Base-by-base conservation (phyloP, 2,329 filamentous ascomycete genomes). In the Colletotrichum godetiae region DNA sequence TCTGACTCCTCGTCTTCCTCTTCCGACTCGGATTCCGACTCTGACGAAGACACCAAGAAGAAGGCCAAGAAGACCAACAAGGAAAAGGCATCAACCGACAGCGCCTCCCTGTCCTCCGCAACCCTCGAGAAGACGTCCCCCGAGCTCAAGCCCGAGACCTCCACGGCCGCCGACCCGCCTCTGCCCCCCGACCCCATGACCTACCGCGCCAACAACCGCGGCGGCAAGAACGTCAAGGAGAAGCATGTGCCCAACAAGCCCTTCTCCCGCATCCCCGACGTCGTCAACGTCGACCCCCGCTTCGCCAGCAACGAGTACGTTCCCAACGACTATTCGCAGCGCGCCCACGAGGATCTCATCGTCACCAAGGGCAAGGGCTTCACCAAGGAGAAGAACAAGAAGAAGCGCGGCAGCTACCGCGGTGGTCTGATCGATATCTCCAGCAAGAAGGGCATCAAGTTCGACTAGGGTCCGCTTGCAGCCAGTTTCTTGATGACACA, bases 371-470 rank as follows among this genome's bases (percentile, higher is more conserved):
- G 97, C 79, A 98, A 98, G 86, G 95, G 95, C 4, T 99, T 99
- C 85, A 98, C 96, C 73, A 99, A 99, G 88, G 97, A 98, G 87
- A 99, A 99, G 92, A 99, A 99, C 86, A 99, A 99, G 89, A 97
- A 95, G 89, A 95, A 95, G 89, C 89, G 92, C 78, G 97, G 97
- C 63, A 94, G 93, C 76, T 99, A 98, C 88, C 92, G 93, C 60
- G 97, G 97, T 57, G 97, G 97, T 7, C 84, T 89, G 65, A 97
- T 99, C 79, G 95, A 99, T 81, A 93, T 96, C 66, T 85, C 88
- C 15, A 91, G 92, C 24, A 93, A 93, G 76, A 95, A 96, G 84
- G 93, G 94, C 72, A 93, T 98, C 86, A 98, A 97, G 86, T 99
- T 99, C 83, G 95, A 98, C 2, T 94, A 97, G 37, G 61, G 13